Conservation (phyloP, 2,329 filamentous ascomycete species). For the Aspergillus neotritici region DNA sequence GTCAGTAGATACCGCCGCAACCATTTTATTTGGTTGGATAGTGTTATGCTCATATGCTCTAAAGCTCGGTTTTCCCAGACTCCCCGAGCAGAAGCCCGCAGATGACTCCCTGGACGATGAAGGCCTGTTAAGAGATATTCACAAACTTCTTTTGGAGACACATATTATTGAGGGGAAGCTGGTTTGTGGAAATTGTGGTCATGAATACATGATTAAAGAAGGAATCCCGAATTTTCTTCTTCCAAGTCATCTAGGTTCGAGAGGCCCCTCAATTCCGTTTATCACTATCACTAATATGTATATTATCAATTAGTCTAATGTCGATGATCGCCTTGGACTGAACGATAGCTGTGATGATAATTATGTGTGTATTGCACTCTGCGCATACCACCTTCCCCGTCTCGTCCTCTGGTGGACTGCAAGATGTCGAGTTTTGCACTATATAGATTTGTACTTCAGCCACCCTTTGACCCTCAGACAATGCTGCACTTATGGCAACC, state of each 20-base stretch:
- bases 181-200: slow-evolving; percentile 83
- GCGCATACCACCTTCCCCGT: too few species aligned
- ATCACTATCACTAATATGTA: neutral
- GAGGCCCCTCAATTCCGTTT: neutral
- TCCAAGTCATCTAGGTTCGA: slow-evolving; percentile 72
- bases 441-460: too few species aligned
- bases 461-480: too few species aligned
- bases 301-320: neutral
- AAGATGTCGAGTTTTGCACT: too few species aligned
- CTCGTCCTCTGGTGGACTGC: too few species aligned
- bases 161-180: slow-evolving; percentile 83
- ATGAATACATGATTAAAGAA: slow-evolving; percentile 91
- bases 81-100: slow-evolving; percentile 60
- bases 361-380: neutral
- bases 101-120: slow-evolving; percentile 61
- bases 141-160: slow-evolving; percentile 80
- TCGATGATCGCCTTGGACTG: too few species aligned
- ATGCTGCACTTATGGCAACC: too few species aligned
- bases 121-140: slow-evolving; percentile 68
- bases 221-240: slow-evolving; percentile 95
- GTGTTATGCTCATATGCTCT: slow-evolving; percentile 5
- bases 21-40: neutral
- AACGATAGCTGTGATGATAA: too few species aligned
- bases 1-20: slow-evolving; percentile 15
- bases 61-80: slow-evolving; percentile 71